Conservation (phyloP, 2,329 filamentous ascomycete species). For the Lithohypha guttulata region DNA sequence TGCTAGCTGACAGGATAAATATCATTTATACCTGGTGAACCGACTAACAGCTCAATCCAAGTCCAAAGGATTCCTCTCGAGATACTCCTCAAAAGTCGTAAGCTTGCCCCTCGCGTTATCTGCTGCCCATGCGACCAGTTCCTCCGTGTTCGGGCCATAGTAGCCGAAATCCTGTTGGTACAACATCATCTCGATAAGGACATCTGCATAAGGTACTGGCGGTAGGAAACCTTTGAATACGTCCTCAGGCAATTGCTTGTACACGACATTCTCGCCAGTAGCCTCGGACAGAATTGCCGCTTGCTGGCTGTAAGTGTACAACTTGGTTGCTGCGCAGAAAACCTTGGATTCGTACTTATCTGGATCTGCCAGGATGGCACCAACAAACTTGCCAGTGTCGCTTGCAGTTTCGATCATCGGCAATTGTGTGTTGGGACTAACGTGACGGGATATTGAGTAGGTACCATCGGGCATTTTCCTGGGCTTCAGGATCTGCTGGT, state of each 20-base stretch:
- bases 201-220: conserved; percentile 1
- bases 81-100: conserved; percentile 30
- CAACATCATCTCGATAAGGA: conserved; percentile 21
- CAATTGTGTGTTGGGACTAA: conserved; percentile 20
- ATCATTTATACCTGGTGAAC: no score
- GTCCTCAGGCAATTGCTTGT: conserved; percentile 22
- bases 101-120: conserved; percentile 19
- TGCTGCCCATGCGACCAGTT: conserved; percentile 24
- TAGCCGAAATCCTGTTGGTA: conserved; percentile 29
- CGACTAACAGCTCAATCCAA: conserved; percentile 6
- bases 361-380: conserved; percentile 29
- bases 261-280: conserved; percentile 29
- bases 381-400: conserved; percentile 30
- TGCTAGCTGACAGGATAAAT: no score
- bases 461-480: conserved; percentile 21
- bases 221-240: conserved; percentile 21
- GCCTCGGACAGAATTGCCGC: conserved; percentile 26
- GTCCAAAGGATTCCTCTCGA: conserved; percentile 17
- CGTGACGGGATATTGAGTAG: conserved; percentile 21
- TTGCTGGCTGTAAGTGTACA: conserved; percentile 27
- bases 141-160: conserved; percentile 27
- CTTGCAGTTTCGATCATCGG: conserved; percentile 28
- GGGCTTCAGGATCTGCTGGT: conserved; percentile 22
- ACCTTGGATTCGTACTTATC: conserved; percentile 28
- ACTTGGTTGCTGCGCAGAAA: conserved; percentile 26